Evolutionary conservation across 148 eudicot genomes (phyloP), one percentile per base, ranked within the genome.

Genomic region (Persicaria maculosa): DNA sequence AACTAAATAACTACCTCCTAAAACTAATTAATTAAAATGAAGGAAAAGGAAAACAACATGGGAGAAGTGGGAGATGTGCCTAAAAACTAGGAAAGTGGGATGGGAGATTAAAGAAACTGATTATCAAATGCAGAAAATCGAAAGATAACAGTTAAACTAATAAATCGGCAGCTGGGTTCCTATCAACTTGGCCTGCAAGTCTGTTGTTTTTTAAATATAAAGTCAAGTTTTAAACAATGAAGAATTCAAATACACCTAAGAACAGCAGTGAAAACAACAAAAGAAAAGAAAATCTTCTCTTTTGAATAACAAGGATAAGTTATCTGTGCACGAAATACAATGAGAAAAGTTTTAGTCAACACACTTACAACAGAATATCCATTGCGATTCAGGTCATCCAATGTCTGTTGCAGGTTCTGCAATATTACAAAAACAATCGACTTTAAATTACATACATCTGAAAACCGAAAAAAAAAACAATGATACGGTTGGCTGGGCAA

Each of bases 321-420:
- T 53, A 65, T 44, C 45, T 57, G 61, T 40, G 46, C 47, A 64
- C 40, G 69, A 53, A 36, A 54, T 47, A 48, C n/a, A 58, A 72
- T 65, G 4, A 52, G 58, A 57, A 17, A 76, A 20, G 47, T 36
- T 36, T 57, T 55, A 11, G 12, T 75, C 64, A 81, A 54, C 48
- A 70, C 74, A 92, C 97, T 90, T 84, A 96, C 99, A 80, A 96
- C 95, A 74, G 99, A 96, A 85, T 84, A 96, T 16, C 99, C 97
- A 78, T 88, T 89, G 53, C 90, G 91, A n/a, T 94, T 96, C 85
- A 96, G 84, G 80, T 96, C 97, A 77, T 92, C 97, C 91, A 92
- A 81, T 46, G 97, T 96, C 83, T 96, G 99, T 69, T 89, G 88
- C 75, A 92, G 79, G 83, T 96, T 96, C 97, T 92, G 97, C 90